Percentiles rank a stretch among this genome's conserved stretches.
These are phyloP conservation scores for Epipyxis sp. DNA, from an alignment of 108 stramenopile genomes.

Conservation along the genomic window DNA sequence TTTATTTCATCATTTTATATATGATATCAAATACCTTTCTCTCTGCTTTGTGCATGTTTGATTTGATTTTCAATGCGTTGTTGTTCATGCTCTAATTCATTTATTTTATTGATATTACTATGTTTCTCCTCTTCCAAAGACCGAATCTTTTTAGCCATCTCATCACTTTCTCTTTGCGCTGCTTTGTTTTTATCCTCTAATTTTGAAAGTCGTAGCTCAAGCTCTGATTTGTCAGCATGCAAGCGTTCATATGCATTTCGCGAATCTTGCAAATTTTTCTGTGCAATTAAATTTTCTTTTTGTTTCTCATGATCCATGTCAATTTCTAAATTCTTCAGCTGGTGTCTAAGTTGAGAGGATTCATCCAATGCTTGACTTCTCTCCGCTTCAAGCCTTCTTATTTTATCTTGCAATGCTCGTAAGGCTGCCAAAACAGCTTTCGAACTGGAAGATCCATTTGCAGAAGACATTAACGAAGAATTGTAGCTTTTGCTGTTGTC, in stretches of 20 bases:
- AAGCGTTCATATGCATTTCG: not conserved
- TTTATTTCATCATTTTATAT: not conserved
- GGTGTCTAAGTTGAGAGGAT: not conserved
- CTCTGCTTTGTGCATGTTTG: not conserved
- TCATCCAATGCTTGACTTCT: slow-evolving; percentile 26
- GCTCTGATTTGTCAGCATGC: slow-evolving; percentile 5
- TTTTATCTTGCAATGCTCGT: slow-evolving; percentile 30
- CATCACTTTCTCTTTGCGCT: not conserved
- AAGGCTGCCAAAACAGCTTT: slow-evolving; percentile 26
- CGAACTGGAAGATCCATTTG: slow-evolving; percentile 32
- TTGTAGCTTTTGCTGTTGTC: too few relatives aligned
- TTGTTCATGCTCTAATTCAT: not conserved
- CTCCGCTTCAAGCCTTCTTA: slow-evolving; percentile 15
- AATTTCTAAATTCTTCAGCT: slow-evolving; percentile 28
- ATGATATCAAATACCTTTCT: slow-evolving; percentile 13
- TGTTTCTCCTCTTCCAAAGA: slow-evolving; percentile 23
- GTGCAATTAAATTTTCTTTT: not conserved
- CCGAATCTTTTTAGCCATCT: not conserved
- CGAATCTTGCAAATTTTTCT: slow-evolving; percentile 30
- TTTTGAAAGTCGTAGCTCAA: not conserved
- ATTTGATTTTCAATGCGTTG: not conserved
- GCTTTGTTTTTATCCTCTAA: slow-evolving; percentile 1
- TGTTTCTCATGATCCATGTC: slow-evolving; percentile 17
- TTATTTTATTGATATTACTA: not conserved
- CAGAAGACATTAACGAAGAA: too few relatives aligned